Conservation (phyloP, 1,139 yeast genomes). For the Geotrichum candidum region DNA sequence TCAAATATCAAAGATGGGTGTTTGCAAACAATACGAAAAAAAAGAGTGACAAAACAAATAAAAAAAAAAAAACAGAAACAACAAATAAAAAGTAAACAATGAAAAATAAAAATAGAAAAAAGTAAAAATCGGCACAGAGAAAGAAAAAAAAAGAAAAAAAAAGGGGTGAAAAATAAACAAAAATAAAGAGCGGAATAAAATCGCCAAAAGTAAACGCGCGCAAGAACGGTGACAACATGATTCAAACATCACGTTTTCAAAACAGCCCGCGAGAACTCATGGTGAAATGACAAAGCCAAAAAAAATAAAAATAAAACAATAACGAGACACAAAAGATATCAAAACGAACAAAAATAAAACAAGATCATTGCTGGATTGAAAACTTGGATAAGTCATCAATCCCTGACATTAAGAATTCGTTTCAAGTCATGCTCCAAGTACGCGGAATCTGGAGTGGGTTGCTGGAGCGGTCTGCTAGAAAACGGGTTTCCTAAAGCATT, state of each 20-base stretch:
- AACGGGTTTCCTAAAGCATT: background rate
- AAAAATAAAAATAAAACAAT: background rate
- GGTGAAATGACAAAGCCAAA: background rate
- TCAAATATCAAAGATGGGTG: background rate
- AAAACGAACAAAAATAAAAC: slow-evolving; percentile 1
- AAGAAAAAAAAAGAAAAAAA: slow-evolving; percentile 2
- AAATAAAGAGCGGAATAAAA: background rate
- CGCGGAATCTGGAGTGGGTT: background rate
- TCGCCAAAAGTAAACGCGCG: background rate
- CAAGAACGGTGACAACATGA: background rate
- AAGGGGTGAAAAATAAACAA: slow-evolving; percentile 6
- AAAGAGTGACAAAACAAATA: background rate
- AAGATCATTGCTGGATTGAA: background rate
- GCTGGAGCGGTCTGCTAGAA: background rate
- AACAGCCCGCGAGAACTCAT: background rate
- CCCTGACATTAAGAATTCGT: slow-evolving; percentile 16
- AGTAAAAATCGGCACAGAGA: background rate
- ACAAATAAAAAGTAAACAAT: background rate
- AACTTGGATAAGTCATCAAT: background rate
- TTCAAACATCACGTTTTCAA: background rate
- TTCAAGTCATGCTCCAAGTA: slow-evolving; percentile 15
- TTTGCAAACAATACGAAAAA: background rate
- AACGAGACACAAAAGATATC: background rate
- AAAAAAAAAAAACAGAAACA: background rate
- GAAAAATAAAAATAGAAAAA: slow-evolving; percentile 1